These are phyloP conservation scores for Microglena sp. DNA, from an alignment of 139 green algal genomes.

Conservation along the genomic window DNA sequence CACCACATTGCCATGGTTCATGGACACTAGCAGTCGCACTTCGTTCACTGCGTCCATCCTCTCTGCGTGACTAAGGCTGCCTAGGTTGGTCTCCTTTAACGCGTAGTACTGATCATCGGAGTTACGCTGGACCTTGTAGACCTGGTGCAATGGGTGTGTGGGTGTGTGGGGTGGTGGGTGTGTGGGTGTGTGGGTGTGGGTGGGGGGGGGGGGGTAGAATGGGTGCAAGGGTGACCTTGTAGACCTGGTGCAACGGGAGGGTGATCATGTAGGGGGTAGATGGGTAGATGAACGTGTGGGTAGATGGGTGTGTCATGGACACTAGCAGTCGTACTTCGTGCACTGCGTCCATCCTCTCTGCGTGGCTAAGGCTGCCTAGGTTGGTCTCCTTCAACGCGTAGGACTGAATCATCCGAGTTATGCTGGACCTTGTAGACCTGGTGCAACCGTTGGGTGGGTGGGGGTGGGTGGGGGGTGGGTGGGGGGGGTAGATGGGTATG, in stretches of 20 bases:
- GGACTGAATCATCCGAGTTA: too few relatives aligned
- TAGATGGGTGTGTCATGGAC: constrained; percentile 49
- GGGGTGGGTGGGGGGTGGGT: too few relatives aligned
- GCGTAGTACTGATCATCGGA: constrained; percentile 25
- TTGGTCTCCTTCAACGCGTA: constrained; percentile 73
- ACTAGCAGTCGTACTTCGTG: constrained; percentile 64
- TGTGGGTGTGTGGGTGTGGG: too few relatives aligned
- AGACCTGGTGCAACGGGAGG: too few relatives aligned
- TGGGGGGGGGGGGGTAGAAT: too few relatives aligned
- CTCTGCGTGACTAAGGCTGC: constrained; percentile 30
- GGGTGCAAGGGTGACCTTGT: too few relatives aligned
- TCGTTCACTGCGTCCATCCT: constrained; percentile 66
- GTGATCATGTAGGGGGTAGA: too few relatives aligned
- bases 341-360: constrained; percentile 45
- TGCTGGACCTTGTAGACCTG: too few relatives aligned
- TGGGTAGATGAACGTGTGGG: too few relatives aligned
- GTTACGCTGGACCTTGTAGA: constrained; percentile 51
- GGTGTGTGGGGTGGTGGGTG: too few relatives aligned
- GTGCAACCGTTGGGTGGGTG: too few relatives aligned
- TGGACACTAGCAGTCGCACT: constrained; percentile 62
- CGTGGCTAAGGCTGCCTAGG: constrained; percentile 48
- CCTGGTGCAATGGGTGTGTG: constrained; percentile 58
- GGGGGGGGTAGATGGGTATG: too few relatives aligned
- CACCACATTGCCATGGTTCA: constrained; percentile 52
- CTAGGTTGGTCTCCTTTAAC: constrained; percentile 11